Base-by-base conservation (phyloP, 495 filamentous ascomycete genomes). In the Gamarada debralockiae region DNA sequence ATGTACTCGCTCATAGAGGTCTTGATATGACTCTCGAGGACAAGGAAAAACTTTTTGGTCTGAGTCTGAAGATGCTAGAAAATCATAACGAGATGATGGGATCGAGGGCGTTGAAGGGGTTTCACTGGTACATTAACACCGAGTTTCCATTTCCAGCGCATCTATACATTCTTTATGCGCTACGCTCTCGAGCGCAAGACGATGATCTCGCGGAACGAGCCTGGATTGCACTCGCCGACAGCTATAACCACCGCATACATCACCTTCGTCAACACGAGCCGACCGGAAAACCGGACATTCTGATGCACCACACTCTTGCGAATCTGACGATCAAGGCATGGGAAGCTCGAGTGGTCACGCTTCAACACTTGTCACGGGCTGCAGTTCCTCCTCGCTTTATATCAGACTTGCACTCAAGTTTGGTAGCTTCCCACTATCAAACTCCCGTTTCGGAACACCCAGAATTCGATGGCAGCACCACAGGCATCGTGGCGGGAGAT, bases 41-140 rank as follows among this genome's bases (percentile, higher is more conserved):
- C 17, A 62, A 69, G 24, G 72, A 76, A 54, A 68, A 73, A 51
- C 52, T 75, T 12, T 77, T 78, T 62, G 70, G 67, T 53, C 49
- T 73, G n/a, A 67, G 70, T 1, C 47, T 77, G 29, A 52, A 55
- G 0, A 58, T 62, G 37, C 55, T 71, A 9, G 73, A 79, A 52
- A 63, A 70, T 41, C 65, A 74, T 55, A 57, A 66, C 44, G 8
- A 15, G 23, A 20, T 20, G 3, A 14, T 15, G 14, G 14, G 14
- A 20, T 15, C 18, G 39, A 22, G 20, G 20, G 20, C 10, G 10
- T 15, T 42, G 39, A 42, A 42, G 15, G 14, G 39, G 10, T 42
- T 42, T 20, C 18, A n/a, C 14, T 42, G 39, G 39, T 20, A 42
- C 7, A 42, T 42, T 7, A 42, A 42, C 14, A 22, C 13, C 8